Conservation (phyloP, 495 filamentous ascomycete species). For the Mytilinidion resinicola region DNA sequence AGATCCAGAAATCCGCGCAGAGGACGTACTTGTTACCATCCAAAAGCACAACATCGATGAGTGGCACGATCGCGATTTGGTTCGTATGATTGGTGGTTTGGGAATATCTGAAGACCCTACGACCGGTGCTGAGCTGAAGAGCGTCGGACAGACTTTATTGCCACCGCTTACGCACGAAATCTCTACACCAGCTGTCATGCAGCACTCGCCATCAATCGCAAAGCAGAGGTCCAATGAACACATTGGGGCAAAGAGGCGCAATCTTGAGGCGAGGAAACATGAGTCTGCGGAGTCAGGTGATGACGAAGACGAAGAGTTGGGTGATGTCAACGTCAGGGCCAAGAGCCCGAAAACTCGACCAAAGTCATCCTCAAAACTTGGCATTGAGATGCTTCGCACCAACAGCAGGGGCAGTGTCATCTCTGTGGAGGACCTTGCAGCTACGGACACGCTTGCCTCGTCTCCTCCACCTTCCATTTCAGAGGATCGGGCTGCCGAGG, state of each 20-base stretch:
- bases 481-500: constrained; percentile 27
- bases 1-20: constrained; percentile 74
- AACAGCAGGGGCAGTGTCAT: constrained; percentile 85
- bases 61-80: constrained; percentile 48
- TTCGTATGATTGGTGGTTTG: constrained; percentile 53
- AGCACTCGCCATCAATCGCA: constrained; percentile 45
- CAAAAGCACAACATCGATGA: constrained; percentile 63
- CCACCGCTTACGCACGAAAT: constrained; percentile 54
- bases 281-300: constrained; percentile 83
- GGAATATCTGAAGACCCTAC: constrained; percentile 56
- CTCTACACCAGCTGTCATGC: constrained; percentile 63
- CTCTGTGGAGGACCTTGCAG: constrained; percentile 35
- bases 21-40: constrained; percentile 71
- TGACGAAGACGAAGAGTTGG: constrained; percentile 88
- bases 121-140: constrained; percentile 23
- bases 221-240: constrained; percentile 72
- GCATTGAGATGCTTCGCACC: constrained; percentile 92
- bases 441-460: constrained; percentile 19
- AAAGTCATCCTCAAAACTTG: constrained; percentile 64
- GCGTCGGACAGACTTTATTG: constrained; percentile 14
- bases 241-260: constrained; percentile 49
- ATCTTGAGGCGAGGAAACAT: constrained; percentile 62
- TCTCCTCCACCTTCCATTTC: constrained; percentile 28
- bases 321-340: constrained; percentile 50
- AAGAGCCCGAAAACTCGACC: constrained; percentile 54